Conservation (phyloP, 2,329 filamentous ascomycete genomes). For the Rhynchosporium agropyri region DNA sequence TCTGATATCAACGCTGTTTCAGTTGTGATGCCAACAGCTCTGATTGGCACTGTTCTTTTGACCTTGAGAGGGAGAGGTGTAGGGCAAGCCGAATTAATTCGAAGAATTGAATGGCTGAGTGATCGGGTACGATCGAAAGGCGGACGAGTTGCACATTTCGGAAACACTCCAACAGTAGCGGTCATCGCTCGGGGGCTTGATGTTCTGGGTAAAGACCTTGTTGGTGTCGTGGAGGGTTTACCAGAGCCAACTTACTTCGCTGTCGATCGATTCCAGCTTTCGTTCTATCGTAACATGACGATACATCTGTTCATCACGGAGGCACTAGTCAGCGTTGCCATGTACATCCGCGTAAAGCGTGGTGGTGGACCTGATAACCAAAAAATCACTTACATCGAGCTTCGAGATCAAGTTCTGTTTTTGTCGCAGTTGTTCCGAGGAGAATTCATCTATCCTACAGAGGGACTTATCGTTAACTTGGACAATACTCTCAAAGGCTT, state of each 20-base stretch:
- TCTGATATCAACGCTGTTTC: slow-evolving; percentile 95
- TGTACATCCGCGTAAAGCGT: slow-evolving; percentile 89
- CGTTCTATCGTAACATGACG: slow-evolving; percentile 99
- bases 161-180: slow-evolving; percentile 73
- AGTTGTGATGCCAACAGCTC: slow-evolving; percentile 95
- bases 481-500: slow-evolving; percentile 77
- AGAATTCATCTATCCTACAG: slow-evolving; percentile 94
- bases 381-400: slow-evolving; percentile 72
- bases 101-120: slow-evolving; percentile 88
- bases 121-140: slow-evolving; percentile 81
- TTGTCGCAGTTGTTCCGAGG: slow-evolving; percentile 91
- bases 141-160: slow-evolving; percentile 91
- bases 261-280: slow-evolving; percentile 93
- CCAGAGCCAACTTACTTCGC: slow-evolving; percentile 93
- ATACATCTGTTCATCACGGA: slow-evolving; percentile 97
- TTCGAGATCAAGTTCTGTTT: slow-evolving; percentile 82
- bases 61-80: slow-evolving; percentile 91
- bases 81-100: slow-evolving; percentile 80
- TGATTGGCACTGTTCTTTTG: slow-evolving; percentile 90
- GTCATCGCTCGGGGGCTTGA: slow-evolving; percentile 90
- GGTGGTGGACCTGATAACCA: slow-evolving; percentile 85
- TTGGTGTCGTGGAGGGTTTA: slow-evolving; percentile 76
- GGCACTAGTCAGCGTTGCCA: slow-evolving; percentile 82
- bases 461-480: slow-evolving; percentile 79
- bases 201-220: slow-evolving; percentile 85